Percentiles rank a stretch among this genome's conserved stretches.
Evolutionary conservation across 2,329 filamentous ascomycete species (phyloP).

Genomic region (Arthroderma uncinatum): DNA sequence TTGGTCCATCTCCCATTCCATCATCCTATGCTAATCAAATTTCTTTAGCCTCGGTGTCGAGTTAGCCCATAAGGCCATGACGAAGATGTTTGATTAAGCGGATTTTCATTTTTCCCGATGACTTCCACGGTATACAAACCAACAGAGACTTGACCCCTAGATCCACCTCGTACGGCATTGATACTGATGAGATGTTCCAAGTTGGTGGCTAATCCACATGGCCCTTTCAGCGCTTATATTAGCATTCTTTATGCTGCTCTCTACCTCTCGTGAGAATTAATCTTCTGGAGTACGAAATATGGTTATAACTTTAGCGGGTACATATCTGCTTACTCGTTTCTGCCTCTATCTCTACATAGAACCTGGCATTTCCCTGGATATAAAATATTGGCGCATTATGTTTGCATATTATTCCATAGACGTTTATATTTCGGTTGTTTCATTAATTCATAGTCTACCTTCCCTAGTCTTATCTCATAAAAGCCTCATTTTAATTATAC

Average conservation of each 20-base stretch:
- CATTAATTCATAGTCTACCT: not conserved
- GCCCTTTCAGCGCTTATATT: not conserved
- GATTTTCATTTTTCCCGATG: not conserved
- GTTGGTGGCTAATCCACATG: not conserved
- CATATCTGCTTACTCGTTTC: not conserved
- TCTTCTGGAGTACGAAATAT: too few species aligned
- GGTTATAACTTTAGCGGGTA: not conserved
- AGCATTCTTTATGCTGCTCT: not conserved
- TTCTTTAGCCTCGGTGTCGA: slow-evolving; percentile 36
- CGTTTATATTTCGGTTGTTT: not conserved
- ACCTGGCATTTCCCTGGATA: not conserved
- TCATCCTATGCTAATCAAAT: not conserved
- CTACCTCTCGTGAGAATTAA: not conserved
- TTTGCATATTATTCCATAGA: not conserved
- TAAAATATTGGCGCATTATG: not conserved
- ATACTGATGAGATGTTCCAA: too few species aligned
- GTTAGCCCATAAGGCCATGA: slow-evolving; percentile 42
- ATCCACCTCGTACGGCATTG: not conserved
- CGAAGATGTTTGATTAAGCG: slow-evolving; percentile 34
- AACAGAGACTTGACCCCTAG: not conserved
- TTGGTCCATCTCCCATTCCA: not conserved
- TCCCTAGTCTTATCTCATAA: not conserved
- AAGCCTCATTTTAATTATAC: too few species aligned
- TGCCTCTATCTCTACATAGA: not conserved
- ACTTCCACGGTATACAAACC: not conserved